Evolutionary conservation across 495 filamentous ascomycete species (phyloP).

Genomic region (Aspergillus heteromorphus): DNA sequence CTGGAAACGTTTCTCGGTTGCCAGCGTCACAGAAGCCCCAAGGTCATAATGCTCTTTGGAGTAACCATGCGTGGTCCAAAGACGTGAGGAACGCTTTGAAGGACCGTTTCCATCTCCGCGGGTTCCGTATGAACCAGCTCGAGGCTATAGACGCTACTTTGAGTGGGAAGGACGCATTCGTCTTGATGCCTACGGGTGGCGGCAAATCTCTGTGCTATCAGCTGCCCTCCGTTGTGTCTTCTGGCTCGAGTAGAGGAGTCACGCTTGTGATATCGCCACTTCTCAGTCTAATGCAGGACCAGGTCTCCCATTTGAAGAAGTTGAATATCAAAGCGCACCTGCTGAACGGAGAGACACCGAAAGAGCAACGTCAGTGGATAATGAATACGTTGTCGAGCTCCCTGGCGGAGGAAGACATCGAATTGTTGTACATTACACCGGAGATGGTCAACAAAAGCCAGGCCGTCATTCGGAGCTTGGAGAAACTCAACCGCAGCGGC

Average conservation of each 20-base stretch:
- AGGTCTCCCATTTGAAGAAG: conserved; percentile 72
- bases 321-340: conserved; percentile 71
- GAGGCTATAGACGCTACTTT: conserved; percentile 94
- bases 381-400: conserved; percentile 52
- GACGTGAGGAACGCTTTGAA: conserved; percentile 76
- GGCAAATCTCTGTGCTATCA: conserved; percentile 98
- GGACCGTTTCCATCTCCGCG: conserved; percentile 73
- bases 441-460: conserved; percentile 88
- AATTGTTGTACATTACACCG: conserved; percentile 90
- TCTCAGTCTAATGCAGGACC: conserved; percentile 93
- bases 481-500: conserved; percentile 54
- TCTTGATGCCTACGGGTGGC: conserved; percentile 96
- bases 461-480: conserved; percentile 54
- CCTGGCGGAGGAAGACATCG: conserved; percentile 62
- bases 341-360: conserved; percentile 67
- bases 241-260: conserved; percentile 75
- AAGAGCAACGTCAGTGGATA: conserved; percentile 53
- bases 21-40: conserved; percentile 30
- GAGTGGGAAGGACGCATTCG: conserved; percentile 79
- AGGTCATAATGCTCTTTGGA: conserved; percentile 33
- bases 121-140: conserved; percentile 87
- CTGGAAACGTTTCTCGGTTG: conserved; percentile 40
- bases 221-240: conserved; percentile 77
- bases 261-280: conserved; percentile 94
- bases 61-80: conserved; percentile 66